Evolutionary conservation across 345 rosid genomes (phyloP).

Genomic region (Stellera chamaejasme): DNA sequence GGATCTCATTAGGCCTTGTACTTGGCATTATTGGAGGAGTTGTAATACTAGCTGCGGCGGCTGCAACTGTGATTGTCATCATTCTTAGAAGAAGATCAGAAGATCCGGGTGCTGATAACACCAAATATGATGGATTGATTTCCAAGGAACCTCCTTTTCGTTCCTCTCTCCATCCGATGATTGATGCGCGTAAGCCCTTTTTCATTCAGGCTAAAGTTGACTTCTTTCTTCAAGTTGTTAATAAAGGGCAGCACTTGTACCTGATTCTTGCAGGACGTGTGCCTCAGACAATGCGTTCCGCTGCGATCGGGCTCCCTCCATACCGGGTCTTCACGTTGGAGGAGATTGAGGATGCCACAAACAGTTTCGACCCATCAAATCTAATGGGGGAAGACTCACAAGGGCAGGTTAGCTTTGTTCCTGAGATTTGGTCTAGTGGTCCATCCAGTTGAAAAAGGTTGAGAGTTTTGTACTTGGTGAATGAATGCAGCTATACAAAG

Average conservation of each 20-base stretch:
- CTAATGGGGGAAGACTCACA: constrained; percentile 49
- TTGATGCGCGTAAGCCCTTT: constrained; percentile 51
- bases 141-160: constrained; percentile 46
- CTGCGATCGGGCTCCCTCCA: constrained; percentile 74
- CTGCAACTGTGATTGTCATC: constrained; percentile 36
- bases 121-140: constrained; percentile 26
- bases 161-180: constrained; percentile 39
- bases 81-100: constrained; percentile 42
- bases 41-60: constrained; percentile 26
- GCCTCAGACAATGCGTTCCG: constrained; percentile 78
- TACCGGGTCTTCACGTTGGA: constrained; percentile 63
- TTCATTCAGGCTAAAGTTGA: constrained; percentile 4
- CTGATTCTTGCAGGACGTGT: constrained; percentile 52
- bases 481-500: constrained; percentile 56
- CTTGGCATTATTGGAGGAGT: constrained; percentile 55
- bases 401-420: constrained; percentile 36
- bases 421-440: neutral
- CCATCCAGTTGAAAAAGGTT: neutral
- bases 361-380: constrained; percentile 57
- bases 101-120: constrained; percentile 17
- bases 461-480: neutral
- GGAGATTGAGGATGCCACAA: constrained; percentile 82
- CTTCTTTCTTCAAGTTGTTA: too few species aligned
- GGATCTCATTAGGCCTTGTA: constrained; percentile 36
- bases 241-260: neutral